Conservation (phyloP, 352 stramenopile species). For the Globisporangium rhizosaccharum region DNA sequence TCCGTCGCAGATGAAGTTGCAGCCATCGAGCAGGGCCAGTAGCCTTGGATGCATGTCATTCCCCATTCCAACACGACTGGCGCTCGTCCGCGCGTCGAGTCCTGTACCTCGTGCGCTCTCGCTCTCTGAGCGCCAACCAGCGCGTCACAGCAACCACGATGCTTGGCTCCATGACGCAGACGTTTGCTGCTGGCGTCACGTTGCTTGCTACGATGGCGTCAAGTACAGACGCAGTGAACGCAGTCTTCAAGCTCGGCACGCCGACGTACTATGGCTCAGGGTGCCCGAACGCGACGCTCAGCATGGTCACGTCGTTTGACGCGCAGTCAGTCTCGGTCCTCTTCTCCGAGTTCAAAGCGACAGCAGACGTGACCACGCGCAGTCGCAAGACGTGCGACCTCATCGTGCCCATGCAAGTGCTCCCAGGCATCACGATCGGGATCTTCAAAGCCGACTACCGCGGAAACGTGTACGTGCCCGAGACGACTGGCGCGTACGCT, state of each 20-base stretch:
- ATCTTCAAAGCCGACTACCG: slow-evolving; percentile 31
- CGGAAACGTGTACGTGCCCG: slow-evolving; percentile 25
- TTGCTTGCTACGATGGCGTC: background rate
- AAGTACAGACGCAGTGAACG: background rate
- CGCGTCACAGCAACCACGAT: no score
- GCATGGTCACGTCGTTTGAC: slow-evolving; percentile 20
- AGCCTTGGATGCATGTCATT: no score
- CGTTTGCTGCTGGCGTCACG: background rate
- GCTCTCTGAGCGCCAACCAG: no score
- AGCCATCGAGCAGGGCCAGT: no score
- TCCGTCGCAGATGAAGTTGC: no score
- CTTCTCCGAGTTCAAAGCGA: slow-evolving; percentile 27
- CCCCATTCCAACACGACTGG: no score
- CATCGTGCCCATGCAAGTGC: slow-evolving; percentile 16
- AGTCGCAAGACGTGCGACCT: slow-evolving; percentile 25
- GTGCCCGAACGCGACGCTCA: slow-evolving; percentile 23
- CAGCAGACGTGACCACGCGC: slow-evolving; percentile 1
- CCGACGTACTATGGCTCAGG: slow-evolving; percentile 27
- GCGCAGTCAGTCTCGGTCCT: slow-evolving; percentile 29
- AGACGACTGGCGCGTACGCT: slow-evolving; percentile 3
- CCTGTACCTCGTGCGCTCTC: no score
- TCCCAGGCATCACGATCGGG: slow-evolving; percentile 22
- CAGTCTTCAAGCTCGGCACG: slow-evolving; percentile 18
- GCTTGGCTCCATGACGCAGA: background rate
- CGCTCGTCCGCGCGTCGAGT: no score